phyloP scores from a whole-genome alignment of 2,329 filamentous ascomycete species.

The Fusarium sp. region DNA sequence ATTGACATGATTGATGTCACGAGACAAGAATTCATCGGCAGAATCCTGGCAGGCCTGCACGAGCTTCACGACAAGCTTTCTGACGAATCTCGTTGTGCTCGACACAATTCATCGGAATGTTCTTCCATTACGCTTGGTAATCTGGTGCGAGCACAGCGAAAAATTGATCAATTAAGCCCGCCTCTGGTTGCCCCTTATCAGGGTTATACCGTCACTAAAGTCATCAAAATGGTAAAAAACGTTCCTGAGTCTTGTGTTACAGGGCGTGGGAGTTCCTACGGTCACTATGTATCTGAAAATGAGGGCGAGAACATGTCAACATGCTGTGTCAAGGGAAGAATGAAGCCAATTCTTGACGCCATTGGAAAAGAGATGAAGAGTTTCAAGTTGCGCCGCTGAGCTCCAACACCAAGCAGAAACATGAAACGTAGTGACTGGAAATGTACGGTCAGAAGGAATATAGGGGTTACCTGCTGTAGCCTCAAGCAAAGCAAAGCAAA shows the following conservation, averaged over 20 bases:
- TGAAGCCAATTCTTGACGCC: not conserved
- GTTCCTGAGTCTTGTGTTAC: not conserved
- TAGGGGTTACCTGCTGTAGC: too few relatives aligned
- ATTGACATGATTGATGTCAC: not conserved
- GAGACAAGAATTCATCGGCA: not conserved
- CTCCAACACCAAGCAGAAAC: too few relatives aligned
- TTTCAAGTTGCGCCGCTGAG: too few relatives aligned
- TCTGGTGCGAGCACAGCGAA: not conserved
- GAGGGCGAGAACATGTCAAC: too few relatives aligned
- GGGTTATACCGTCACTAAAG: not conserved
- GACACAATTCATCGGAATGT: not conserved
- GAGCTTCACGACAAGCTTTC: not conserved
- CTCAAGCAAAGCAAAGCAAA: too few relatives aligned
- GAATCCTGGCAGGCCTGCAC: fast-evolving
- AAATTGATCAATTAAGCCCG: not conserved
- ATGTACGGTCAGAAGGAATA: too few relatives aligned
- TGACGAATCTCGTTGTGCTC: not conserved
- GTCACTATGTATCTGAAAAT: not conserved
- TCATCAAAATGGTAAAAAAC: not conserved
- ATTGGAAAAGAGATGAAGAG: too few relatives aligned
- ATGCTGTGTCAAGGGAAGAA: not conserved
- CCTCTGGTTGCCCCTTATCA: not conserved
- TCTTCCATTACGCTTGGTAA: not conserved
- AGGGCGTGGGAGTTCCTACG: too few relatives aligned
- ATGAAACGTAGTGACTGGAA: too few relatives aligned